Percentiles rank a stretch among this genome's conserved stretches.
These are phyloP conservation scores for Neurospora sp. DNA, from an alignment of 495 filamentous ascomycete species.

Conservation along the genomic window DNA sequence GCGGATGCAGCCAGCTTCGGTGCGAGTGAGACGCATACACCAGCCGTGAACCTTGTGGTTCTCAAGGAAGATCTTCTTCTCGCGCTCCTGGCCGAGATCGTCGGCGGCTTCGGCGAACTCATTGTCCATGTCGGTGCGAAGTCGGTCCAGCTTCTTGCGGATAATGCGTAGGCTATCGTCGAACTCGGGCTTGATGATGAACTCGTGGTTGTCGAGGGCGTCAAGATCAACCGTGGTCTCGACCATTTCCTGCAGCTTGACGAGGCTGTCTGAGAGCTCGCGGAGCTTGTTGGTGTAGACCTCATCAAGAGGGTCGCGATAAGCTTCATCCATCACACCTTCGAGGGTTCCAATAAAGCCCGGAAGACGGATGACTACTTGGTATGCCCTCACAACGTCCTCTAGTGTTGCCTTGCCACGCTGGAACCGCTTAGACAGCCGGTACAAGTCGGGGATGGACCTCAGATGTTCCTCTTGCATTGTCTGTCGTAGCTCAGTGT, in stretches of 20 bases:
- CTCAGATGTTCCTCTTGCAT: slow-evolving; percentile 97
- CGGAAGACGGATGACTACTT: slow-evolving; percentile 84
- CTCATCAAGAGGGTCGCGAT: slow-evolving; percentile 75
- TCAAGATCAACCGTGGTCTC: slow-evolving; percentile 97
- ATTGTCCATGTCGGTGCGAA: slow-evolving; percentile 69
- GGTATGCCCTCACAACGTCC: slow-evolving; percentile 91
- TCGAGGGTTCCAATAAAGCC: slow-evolving; percentile 83
- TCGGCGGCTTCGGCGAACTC: slow-evolving; percentile 69
- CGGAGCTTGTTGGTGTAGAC: slow-evolving; percentile 79
- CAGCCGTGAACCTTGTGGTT: slow-evolving; percentile 93
- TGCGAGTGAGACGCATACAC: slow-evolving; percentile 91
- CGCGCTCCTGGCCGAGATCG: slow-evolving; percentile 84
- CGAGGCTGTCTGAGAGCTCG: slow-evolving; percentile 65
- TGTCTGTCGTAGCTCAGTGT: slow-evolving; percentile 88
- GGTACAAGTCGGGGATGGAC: slow-evolving; percentile 88
- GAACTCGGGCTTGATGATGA: slow-evolving; percentile 97
- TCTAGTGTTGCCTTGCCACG: slow-evolving; percentile 82
- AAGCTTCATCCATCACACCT: slow-evolving; percentile 90
- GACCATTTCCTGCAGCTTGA: slow-evolving; percentile 92
- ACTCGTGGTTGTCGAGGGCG: slow-evolving; percentile 93
- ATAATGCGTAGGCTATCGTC: slow-evolving; percentile 83
- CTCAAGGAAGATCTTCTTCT: slow-evolving; percentile 97
- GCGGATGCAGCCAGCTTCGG: slow-evolving; percentile 85
- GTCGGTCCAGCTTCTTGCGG: slow-evolving; percentile 78
- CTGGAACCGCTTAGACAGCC: slow-evolving; percentile 90